These are phyloP conservation scores for Calonectria pteridis DNA, from an alignment of 2,329 filamentous ascomycete species.

Conservation along the genomic window DNA sequence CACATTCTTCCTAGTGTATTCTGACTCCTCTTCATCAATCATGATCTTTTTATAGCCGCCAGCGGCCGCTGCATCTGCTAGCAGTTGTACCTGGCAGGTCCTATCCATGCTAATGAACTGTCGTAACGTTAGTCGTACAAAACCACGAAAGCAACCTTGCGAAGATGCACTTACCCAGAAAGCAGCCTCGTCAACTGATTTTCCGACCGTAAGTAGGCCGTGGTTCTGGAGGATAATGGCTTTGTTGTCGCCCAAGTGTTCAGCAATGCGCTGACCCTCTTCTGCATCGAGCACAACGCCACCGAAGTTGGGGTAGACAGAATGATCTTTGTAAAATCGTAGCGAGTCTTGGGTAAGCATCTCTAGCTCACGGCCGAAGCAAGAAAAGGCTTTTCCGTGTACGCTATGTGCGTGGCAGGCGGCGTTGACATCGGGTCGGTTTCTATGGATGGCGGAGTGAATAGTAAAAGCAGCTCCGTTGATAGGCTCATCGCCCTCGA, in stretches of 20 bases:
- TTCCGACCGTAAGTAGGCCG: constrained; percentile 71
- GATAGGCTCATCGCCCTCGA: constrained; percentile 73
- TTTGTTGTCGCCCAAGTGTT: constrained; percentile 65
- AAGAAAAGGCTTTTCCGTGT: constrained; percentile 75
- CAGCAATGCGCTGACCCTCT: constrained; percentile 68
- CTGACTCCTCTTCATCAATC: constrained; percentile 53
- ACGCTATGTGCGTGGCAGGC: constrained; percentile 78
- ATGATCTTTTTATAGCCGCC: constrained; percentile 37
- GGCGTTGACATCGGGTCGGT: constrained; percentile 72
- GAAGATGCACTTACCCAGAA: constrained; percentile 56
- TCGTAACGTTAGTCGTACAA: not conserved
- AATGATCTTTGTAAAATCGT: constrained; percentile 64
- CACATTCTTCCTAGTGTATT: constrained; percentile 48
- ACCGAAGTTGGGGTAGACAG: constrained; percentile 55
- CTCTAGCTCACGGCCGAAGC: constrained; percentile 73
- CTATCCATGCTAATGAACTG: constrained; percentile 57
- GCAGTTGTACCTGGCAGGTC: constrained; percentile 46
- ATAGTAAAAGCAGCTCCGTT: constrained; percentile 79
- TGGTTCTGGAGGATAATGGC: constrained; percentile 73
- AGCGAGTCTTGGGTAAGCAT: constrained; percentile 79
- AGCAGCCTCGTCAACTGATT: constrained; percentile 69
- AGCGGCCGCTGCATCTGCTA: constrained; percentile 41
- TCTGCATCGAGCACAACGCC: constrained; percentile 71
- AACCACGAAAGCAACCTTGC: not conserved
- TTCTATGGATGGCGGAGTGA: constrained; percentile 76